Percentiles rank a stretch among this genome's conserved stretches.
Conservation (phyloP, 352 stramenopile genomes). For the Pythium myriotylum region DNA sequence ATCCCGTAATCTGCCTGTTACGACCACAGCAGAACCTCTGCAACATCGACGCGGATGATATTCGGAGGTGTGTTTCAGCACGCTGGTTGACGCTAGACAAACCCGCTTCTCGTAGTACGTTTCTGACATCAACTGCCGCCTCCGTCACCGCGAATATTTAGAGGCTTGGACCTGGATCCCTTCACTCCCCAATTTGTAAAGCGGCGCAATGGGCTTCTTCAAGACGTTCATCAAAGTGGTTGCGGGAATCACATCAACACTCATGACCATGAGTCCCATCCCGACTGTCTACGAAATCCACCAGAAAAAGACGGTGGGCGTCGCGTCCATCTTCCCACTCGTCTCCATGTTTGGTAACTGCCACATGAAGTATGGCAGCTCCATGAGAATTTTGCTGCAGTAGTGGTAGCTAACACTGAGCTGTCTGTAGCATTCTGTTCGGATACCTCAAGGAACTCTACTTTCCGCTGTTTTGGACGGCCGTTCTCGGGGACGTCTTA, state of each 20-base stretch:
- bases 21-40: too few relatives aligned
- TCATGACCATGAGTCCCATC: constrained; percentile 36
- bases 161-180: too few relatives aligned
- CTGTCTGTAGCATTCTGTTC: constrained; percentile 28
- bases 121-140: too few relatives aligned
- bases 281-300: constrained; percentile 28
- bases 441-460: constrained; percentile 42
- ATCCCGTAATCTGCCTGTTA: too few relatives aligned
- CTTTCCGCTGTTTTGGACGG: constrained; percentile 45
- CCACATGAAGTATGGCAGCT: constrained; percentile 34
- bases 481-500: constrained; percentile 38
- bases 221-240: constrained; percentile 22
- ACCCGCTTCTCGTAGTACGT: too few relatives aligned
- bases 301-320: constrained; percentile 32
- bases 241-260: constrained; percentile 25
- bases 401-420: too few relatives aligned
- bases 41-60: too few relatives aligned
- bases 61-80: too few relatives aligned
- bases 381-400: too few relatives aligned
- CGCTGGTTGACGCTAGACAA: too few relatives aligned
- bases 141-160: too few relatives aligned
- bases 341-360: constrained; percentile 44
- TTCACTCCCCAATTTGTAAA: too few relatives aligned
- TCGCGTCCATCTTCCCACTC: constrained; percentile 44
- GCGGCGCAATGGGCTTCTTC: constrained; percentile 1